These are phyloP conservation scores for Melampsora larici-populina DNA, from an alignment of 1,284 basidiomycete species.

Conservation along the genomic window DNA sequence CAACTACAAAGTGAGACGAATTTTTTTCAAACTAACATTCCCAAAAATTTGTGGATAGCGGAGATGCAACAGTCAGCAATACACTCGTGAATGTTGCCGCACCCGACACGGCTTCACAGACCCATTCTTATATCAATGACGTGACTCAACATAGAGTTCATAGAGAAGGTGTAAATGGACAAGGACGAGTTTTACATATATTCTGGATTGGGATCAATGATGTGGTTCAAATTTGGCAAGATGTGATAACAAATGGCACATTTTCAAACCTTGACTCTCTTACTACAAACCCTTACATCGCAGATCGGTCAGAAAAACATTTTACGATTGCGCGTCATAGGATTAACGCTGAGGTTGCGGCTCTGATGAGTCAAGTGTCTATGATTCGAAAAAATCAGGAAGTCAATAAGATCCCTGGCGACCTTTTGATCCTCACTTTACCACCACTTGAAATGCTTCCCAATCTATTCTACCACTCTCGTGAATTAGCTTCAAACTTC, in stretches of 20 bases:
- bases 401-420: slow-evolving; percentile 8
- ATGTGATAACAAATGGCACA: slow-evolving; percentile 31
- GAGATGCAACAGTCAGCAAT: slow-evolving; percentile 30
- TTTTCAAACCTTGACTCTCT: slow-evolving; percentile 5
- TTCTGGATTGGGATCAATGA: slow-evolving; percentile 31
- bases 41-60: background rate
- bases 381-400: background rate
- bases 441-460: slow-evolving; percentile 33
- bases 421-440: slow-evolving; percentile 19
- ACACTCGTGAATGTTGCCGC: slow-evolving; percentile 11
- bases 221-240: slow-evolving; percentile 35
- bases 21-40: background rate
- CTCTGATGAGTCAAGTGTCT: slow-evolving; percentile 6
- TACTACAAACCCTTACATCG: background rate
- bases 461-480: slow-evolving; percentile 36
- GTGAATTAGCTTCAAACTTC: slow-evolving; percentile 4
- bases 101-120: slow-evolving; percentile 23
- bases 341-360: background rate
- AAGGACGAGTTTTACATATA: slow-evolving; percentile 1
- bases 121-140: slow-evolving; percentile 15
- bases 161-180: background rate
- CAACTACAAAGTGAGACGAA: background rate
- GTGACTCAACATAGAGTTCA: background rate
- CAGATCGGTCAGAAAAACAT: background rate
- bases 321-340: slow-evolving; percentile 13